Percentiles rank a stretch among this genome's conserved stretches.
Conservation (phyloP, 2,329 filamentous ascomycete genomes). For the Diplocarpon rosae region DNA sequence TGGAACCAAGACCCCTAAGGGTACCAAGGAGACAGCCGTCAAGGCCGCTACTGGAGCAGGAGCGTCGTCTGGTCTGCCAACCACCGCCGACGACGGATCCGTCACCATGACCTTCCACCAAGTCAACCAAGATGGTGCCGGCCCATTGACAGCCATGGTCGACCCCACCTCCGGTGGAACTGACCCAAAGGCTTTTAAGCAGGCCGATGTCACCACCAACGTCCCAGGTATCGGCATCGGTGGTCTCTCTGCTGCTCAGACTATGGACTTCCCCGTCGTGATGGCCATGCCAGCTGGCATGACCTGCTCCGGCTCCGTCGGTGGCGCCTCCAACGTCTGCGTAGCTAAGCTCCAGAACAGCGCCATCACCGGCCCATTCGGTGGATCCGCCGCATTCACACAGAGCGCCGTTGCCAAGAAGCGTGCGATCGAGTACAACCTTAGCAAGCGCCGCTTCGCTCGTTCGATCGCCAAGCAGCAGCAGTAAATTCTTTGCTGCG, state of each 20-base stretch:
- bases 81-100: constrained; percentile 46
- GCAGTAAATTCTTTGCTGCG: constrained; percentile 8
- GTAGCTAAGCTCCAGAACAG: constrained; percentile 52
- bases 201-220: constrained; percentile 38
- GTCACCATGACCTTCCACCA: constrained; percentile 56
- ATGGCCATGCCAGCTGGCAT: constrained; percentile 57
- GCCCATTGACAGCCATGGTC: constrained; percentile 48
- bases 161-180: constrained; percentile 54
- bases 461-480: constrained; percentile 17
- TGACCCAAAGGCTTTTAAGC: constrained; percentile 47
- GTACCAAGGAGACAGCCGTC: constrained; percentile 41
- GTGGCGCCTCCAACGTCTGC: constrained; percentile 51
- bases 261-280: constrained; percentile 53
- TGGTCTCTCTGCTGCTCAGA: constrained; percentile 47
- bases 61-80: constrained; percentile 42
- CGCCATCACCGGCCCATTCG: constrained; percentile 53
- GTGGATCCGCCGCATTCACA: constrained; percentile 55
- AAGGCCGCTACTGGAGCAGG: constrained; percentile 43
- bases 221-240: constrained; percentile 47
- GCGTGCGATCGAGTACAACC: constrained; percentile 46
- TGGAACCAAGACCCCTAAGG: constrained; percentile 37
- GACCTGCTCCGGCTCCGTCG: constrained; percentile 51
- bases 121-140: constrained; percentile 62
- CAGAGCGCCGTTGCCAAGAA: constrained; percentile 47
- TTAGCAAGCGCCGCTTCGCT: constrained; percentile 28